Percentiles rank a stretch among this genome's conserved stretches.
Evolutionary conservation across 2,329 filamentous ascomycete genomes (phyloP).

Genomic region (Nakataea oryzae): DNA sequence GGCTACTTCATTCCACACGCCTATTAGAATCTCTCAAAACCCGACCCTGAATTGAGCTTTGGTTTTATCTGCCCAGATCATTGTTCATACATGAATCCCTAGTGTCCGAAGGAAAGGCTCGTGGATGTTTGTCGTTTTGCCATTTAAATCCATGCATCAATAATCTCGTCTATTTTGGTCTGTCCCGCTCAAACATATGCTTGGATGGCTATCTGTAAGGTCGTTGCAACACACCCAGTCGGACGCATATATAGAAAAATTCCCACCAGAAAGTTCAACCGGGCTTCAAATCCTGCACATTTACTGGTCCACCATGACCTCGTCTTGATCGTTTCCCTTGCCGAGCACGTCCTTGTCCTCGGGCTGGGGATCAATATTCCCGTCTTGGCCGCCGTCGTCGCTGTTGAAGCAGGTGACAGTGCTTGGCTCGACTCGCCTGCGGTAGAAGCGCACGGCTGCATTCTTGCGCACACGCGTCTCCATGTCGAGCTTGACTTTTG

Average conservation of each 20-base stretch:
- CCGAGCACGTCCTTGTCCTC: background rate
- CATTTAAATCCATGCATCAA: too few species aligned
- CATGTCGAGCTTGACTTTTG: constrained; percentile 37
- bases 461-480: constrained; percentile 41
- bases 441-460: constrained; percentile 36
- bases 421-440: constrained; percentile 21
- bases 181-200: too few species aligned
- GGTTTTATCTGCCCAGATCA: too few species aligned
- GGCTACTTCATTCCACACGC: background rate
- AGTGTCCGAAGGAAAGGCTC: too few species aligned
- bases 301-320: background rate
- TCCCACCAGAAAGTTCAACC: too few species aligned
- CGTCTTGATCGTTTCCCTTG: background rate
- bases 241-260: background rate
- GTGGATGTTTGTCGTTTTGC: too few species aligned
- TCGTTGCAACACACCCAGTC: too few species aligned
- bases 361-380: background rate
- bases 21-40: background rate
- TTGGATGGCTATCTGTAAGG: too few species aligned
- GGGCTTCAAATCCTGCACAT: too few species aligned
- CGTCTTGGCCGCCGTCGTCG: background rate
- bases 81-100: too few species aligned
- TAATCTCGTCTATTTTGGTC: too few species aligned
- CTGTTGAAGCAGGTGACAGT: background rate
- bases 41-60: background rate